These are phyloP conservation scores for Candida sanyaensis DNA, from an alignment of 1,139 yeast genomes.

Conservation along the genomic window DNA sequence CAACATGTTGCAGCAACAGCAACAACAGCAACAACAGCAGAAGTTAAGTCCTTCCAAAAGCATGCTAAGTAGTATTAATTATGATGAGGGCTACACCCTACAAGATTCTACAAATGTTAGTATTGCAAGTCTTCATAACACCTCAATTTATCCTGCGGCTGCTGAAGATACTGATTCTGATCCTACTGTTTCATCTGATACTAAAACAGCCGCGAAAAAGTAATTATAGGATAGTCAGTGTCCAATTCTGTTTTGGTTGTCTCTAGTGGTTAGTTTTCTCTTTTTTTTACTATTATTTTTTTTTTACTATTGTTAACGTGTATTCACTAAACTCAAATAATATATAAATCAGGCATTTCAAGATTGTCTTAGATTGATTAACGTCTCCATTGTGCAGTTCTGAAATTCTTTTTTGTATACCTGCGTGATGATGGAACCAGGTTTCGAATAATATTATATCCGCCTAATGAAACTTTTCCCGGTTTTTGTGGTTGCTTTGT, in stretches of 20 bases:
- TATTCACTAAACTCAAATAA: not conserved
- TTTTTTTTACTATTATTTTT: not conserved
- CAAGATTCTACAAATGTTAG: conserved; percentile 7
- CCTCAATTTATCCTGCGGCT: conserved; percentile 3
- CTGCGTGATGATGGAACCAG: not conserved
- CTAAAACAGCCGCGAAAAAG: not conserved
- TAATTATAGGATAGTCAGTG: not conserved
- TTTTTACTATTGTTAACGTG: not conserved
- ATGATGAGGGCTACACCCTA: conserved; percentile 1
- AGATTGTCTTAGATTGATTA: not conserved
- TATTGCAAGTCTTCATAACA: conserved; percentile 8
- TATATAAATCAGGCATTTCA: not conserved
- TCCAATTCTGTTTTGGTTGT: not conserved
- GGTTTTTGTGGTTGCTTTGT: too few relatives aligned
- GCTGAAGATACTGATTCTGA: not conserved
- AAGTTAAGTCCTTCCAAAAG: not conserved
- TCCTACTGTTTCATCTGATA: not conserved
- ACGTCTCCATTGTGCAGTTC: not conserved
- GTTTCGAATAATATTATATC: not conserved
- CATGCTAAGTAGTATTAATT: not conserved
- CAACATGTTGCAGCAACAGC: conserved; percentile 31
- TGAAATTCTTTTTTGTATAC: not conserved
- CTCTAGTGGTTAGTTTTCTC: not conserved
- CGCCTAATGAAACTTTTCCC: not conserved
- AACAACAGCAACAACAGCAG: conserved; percentile 10